Percentiles rank a stretch among this genome's conserved stretches.
Evolutionary conservation across 2,329 filamentous ascomycete genomes (phyloP).

Genomic region (Fonsecaea pedrosoi): DNA sequence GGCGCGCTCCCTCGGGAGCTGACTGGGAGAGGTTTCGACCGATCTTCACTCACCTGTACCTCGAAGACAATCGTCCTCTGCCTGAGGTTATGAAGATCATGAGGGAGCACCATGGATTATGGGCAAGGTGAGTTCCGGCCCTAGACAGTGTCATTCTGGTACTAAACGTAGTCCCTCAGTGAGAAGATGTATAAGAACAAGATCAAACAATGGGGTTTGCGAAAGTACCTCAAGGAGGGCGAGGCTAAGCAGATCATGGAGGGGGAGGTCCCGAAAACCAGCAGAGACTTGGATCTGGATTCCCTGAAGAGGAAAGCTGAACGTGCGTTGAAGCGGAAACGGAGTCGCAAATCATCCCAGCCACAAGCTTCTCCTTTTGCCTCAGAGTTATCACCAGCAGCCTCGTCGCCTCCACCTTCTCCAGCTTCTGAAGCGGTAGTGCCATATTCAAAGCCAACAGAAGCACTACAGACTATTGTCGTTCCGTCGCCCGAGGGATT

Average conservation of each 20-base stretch:
- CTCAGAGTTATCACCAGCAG: conserved; percentile 11
- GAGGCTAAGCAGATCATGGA: conserved; percentile 30
- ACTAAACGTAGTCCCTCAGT: conserved; percentile 8
- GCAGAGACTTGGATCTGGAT: not conserved
- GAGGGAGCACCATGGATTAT: conserved; percentile 67
- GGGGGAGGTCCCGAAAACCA: conserved; percentile 13
- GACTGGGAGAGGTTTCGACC: conserved; percentile 71
- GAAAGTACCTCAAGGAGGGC: conserved; percentile 33
- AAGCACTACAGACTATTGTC: conserved; percentile 2
- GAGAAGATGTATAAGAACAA: conserved; percentile 35
- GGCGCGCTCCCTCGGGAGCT: conserved; percentile 18
- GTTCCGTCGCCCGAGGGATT: conserved; percentile 21
- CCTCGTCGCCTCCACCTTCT: conserved; percentile 13
- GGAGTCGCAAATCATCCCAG: conserved; percentile 13
- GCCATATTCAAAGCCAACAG: conserved; percentile 2
- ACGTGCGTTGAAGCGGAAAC: conserved; percentile 27
- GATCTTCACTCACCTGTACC: conserved; percentile 74
- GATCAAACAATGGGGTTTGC: conserved; percentile 31
- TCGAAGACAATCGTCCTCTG: conserved; percentile 70
- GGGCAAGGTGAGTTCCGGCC: conserved; percentile 61
- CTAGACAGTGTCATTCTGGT: not conserved
- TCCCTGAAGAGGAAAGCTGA: conserved; percentile 4
- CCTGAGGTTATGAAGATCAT: conserved; percentile 76
- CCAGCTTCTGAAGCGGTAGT: conserved; percentile 3
- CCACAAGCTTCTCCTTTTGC: conserved; percentile 3